phyloP scores from a whole-genome alignment of 2,329 filamentous ascomycete species.

The Verticillium nonalfalfae region DNA sequence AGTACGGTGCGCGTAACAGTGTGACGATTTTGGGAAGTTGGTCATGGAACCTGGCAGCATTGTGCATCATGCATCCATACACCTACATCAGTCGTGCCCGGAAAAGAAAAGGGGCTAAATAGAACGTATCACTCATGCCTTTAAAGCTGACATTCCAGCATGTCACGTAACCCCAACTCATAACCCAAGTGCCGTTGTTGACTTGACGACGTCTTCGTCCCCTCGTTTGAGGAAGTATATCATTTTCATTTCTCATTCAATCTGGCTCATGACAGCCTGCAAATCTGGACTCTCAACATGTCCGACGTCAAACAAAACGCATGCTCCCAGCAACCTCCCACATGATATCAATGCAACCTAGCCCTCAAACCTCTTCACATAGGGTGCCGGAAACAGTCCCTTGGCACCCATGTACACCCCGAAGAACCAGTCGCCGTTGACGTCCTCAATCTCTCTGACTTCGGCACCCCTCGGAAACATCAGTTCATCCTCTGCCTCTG shows the following conservation, averaged over 20 bases:
- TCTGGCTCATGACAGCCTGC: background rate
- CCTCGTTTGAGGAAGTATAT: too few relatives aligned
- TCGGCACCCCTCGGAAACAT: conserved; percentile 79
- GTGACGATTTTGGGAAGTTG: too few relatives aligned
- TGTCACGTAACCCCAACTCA: too few relatives aligned
- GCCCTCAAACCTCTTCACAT: conserved; percentile 46
- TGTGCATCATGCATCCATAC: too few relatives aligned
- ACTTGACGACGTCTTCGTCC: too few relatives aligned
- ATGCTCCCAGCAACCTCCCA: background rate
- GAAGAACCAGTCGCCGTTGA: conserved; percentile 88
- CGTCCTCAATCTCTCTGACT: conserved; percentile 74
- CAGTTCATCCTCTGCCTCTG: conserved; percentile 65
- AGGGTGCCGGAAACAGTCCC: conserved; percentile 75
- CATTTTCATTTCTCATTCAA: background rate
- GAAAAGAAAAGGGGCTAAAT: too few relatives aligned
- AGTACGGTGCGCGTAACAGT: too few relatives aligned
- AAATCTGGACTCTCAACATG: background rate
- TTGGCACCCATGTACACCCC: conserved; percentile 76
- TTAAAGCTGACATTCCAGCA: too few relatives aligned
- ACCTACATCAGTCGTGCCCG: too few relatives aligned
- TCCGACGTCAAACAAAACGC: background rate
- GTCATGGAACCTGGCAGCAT: too few relatives aligned
- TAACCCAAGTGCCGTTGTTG: too few relatives aligned
- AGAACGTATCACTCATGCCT: too few relatives aligned
- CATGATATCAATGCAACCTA: background rate